A percentile compares a stretch with the other conserved stretches of the same genome.
Evolutionary conservation across 805 yeast species (phyloP).

Genomic region (Dipodascopsis uninucleata): DNA sequence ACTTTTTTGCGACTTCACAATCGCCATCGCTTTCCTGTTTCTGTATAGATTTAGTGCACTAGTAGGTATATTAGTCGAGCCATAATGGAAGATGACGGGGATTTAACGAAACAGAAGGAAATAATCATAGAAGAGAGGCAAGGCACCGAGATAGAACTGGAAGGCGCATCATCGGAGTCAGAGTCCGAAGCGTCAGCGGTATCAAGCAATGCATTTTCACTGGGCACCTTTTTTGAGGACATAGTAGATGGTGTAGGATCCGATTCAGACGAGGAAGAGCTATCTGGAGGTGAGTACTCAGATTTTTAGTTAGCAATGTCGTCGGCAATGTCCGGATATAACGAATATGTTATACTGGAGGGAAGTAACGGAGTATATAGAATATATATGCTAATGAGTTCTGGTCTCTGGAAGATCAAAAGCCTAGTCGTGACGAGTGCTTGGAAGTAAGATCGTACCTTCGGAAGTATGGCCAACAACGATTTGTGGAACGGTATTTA

Average conservation of each 20-base stretch:
- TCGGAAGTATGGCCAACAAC: slow-evolving; percentile 11
- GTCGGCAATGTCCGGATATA: neutral
- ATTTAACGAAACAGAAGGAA: too few species aligned
- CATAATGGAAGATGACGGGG: too few species aligned
- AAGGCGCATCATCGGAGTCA: too few species aligned
- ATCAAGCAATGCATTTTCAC: too few species aligned
- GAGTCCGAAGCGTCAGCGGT: too few species aligned
- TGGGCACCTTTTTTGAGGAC: slow-evolving; percentile 2
- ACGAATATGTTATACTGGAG: neutral
- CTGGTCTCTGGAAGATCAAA: slow-evolving; percentile 1
- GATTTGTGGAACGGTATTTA: slow-evolving; percentile 12
- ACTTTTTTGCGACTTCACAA: too few species aligned
- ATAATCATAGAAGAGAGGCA: too few species aligned
- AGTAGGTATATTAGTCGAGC: too few species aligned
- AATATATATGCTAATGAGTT: neutral
- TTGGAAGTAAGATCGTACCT: slow-evolving; percentile 11
- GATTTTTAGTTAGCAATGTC: neutral
- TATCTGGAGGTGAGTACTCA: neutral
- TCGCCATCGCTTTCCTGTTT: too few species aligned
- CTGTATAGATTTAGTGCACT: too few species aligned
- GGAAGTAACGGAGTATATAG: neutral
- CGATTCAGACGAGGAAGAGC: slow-evolving; percentile 4
- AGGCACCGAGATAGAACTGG: too few species aligned
- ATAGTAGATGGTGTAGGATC: slow-evolving; percentile 5
- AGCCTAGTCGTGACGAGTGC: too few species aligned